Evolutionary conservation across 257 asterid species (phyloP).

Genomic region (Asclepias syriaca): DNA sequence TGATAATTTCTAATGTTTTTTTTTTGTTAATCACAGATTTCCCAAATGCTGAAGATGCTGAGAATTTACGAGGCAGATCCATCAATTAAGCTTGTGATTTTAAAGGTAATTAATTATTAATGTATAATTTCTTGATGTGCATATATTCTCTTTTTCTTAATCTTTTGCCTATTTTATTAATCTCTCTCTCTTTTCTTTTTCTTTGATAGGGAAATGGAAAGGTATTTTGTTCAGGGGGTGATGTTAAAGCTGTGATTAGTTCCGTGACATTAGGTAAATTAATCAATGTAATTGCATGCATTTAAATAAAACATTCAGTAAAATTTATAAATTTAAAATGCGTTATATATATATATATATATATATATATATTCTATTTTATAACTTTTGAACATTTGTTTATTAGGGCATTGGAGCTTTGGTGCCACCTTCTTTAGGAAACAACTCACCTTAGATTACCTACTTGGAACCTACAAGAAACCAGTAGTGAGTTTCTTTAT

Average conservation of each 20-base stretch:
- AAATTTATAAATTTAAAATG: too few species aligned
- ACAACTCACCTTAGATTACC: constrained; percentile 7
- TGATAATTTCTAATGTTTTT: not conserved
- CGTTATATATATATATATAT: too few species aligned
- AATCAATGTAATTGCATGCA: not conserved
- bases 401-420: constrained; percentile 19
- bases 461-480: constrained; percentile 4
- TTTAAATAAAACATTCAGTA: too few species aligned
- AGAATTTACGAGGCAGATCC: constrained; percentile 7
- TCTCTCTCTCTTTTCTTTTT: too few species aligned
- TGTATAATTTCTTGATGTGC: too few species aligned
- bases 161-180: too few species aligned
- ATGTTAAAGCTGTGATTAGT: constrained; percentile 6
- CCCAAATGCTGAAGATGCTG: constrained; percentile 9
- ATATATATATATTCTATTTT: not conserved
- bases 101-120: constrained; percentile 7
- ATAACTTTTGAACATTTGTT: too few species aligned
- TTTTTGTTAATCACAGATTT: not conserved
- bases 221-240: constrained; percentile 21
- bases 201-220: constrained; percentile 13
- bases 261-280: not conserved
- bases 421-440: constrained; percentile 10
- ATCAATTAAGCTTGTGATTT: constrained; percentile 3
- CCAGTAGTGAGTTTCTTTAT: constrained; percentile 4
- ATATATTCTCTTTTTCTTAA: too few species aligned